Base-by-base conservation (phyloP, 768 basidiomycete species). In the Astraeus odoratus region DNA sequence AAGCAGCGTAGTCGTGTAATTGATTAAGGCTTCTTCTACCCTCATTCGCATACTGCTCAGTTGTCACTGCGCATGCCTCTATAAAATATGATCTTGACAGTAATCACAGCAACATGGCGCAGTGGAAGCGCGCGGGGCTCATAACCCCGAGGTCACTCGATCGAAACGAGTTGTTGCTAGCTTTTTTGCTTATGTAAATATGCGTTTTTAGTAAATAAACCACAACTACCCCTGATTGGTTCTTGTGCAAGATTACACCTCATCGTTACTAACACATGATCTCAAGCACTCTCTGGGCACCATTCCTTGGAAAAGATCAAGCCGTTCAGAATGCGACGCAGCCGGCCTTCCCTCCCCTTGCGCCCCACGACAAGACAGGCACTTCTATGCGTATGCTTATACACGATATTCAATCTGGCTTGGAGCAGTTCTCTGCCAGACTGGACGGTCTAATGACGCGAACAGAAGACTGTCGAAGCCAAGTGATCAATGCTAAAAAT, bases 351-450 rank as follows among this genome's bases (percentile, higher is more conserved):
- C 60, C 66, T 7, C 71, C 75, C 9, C 50, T 70, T 33, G 68
- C 68, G 9, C 80, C 83, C 4, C 52, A 75, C 23, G 84, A 87
- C 64, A 85, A 75, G 52, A 74, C 75, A 8, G 77, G 74, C 10
- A 82, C 83, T 3, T 83, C 85, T 5, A 81, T 81, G 66, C 76
- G 84, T 31, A 73, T 86, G 52, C 71, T 87, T 10, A 65, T 88
- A 18, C 77, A 86, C 51, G 86, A 87, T 57, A 86, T 83, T 1
- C 83, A 86, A 45, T 75, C 74, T 18, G 77, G 80, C 49, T 70
- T 87, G 27, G 83, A 88, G 61, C 75, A 68, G 52, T 86, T 87
- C 48, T 76, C 80, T 0, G 65, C 65, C 6, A 72, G 73, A 24
- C 74, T 81, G 12, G 78, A 76, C 34, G 62, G 63, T n/a, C 67